phyloP scores from a whole-genome alignment of 1,284 basidiomycete species.

The Schizophyllum amplum region DNA sequence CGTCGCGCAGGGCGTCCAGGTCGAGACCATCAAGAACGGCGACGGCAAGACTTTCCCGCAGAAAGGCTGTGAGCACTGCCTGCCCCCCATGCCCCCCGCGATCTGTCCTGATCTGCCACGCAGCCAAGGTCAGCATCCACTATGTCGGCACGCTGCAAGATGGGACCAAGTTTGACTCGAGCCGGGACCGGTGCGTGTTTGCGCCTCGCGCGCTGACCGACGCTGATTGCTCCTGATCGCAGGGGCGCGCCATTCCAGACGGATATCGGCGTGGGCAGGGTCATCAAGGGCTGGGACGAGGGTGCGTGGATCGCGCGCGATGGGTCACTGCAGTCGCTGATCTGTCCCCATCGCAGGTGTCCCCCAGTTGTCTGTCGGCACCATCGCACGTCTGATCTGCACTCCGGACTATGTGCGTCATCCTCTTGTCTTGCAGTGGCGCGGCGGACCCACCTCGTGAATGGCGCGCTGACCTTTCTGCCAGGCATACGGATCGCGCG shows the following conservation, averaged over 20 bases:
- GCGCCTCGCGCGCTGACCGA: neutral
- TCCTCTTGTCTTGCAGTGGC: slow-evolving; percentile 3
- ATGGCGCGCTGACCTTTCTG: slow-evolving; percentile 6
- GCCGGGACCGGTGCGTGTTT: slow-evolving; percentile 50
- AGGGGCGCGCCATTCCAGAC: slow-evolving; percentile 63
- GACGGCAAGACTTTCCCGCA: slow-evolving; percentile 40
- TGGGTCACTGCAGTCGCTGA: slow-evolving; percentile 3
- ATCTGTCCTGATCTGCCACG: slow-evolving; percentile 4
- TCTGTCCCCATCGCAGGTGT: slow-evolving; percentile 43
- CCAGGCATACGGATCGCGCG: slow-evolving; percentile 62
- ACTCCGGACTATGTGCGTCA: slow-evolving; percentile 61
- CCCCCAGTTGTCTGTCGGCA: slow-evolving; percentile 65
- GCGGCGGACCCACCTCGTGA: slow-evolving; percentile 1
- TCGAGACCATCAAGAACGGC: slow-evolving; percentile 33
- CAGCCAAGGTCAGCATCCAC: slow-evolving; percentile 56
- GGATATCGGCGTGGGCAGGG: slow-evolving; percentile 71
- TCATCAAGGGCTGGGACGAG: slow-evolving; percentile 90
- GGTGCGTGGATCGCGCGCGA: slow-evolving; percentile 36
- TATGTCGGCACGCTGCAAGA: slow-evolving; percentile 62
- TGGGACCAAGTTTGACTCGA: slow-evolving; percentile 65
- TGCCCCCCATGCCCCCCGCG: neutral
- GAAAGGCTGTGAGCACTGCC: slow-evolving; percentile 34
- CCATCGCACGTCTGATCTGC: slow-evolving; percentile 66
- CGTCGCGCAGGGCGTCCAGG: slow-evolving; percentile 34
- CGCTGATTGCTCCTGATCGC: neutral